Evolutionary conservation across 176 grass and related monocot genomes (phyloP).

Genomic region (Zoysia japonica): DNA sequence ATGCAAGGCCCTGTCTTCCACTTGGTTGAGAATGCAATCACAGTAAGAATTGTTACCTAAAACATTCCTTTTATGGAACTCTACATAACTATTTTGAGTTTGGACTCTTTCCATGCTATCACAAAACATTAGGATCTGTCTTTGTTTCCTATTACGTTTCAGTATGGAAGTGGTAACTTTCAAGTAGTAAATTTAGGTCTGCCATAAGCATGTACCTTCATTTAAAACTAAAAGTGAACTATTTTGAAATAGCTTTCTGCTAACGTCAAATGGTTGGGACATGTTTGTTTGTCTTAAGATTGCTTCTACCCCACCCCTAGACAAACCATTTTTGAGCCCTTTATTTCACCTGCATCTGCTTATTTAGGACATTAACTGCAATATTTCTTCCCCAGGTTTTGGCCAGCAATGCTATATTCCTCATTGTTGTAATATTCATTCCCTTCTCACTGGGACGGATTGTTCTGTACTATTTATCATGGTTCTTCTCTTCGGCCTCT

Average conservation of each 20-base stretch:
- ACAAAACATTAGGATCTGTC: slow-evolving; percentile 8
- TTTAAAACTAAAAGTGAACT: neutral
- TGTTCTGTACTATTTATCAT: slow-evolving; percentile 84
- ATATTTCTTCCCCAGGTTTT: slow-evolving; percentile 64
- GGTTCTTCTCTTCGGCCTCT: slow-evolving; percentile 94
- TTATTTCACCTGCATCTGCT: neutral
- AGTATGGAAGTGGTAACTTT: neutral
- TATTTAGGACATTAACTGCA: slow-evolving; percentile 14
- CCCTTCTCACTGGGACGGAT: slow-evolving; percentile 97
- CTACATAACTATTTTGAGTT: slow-evolving; percentile 2
- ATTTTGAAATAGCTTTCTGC: neutral
- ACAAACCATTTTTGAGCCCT: neutral
- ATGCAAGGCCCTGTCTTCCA: slow-evolving; percentile 99
- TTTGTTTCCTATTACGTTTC: neutral
- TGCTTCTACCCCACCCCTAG: neutral
- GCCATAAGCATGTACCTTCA: neutral
- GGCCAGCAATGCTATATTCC: slow-evolving; percentile 99
- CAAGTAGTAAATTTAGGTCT: neutral
- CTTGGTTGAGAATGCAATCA: slow-evolving; percentile 99
- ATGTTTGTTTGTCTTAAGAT: slow-evolving; percentile 11
- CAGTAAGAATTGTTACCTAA: slow-evolving; percentile 47
- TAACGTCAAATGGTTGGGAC: neutral
- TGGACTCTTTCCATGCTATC: neutral
- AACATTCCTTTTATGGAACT: neutral
- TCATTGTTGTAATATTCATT: slow-evolving; percentile 90